Evolutionary conservation across 352 stramenopile genomes (phyloP), one percentile per base, ranked within the genome.

Genomic region (Globisporangium mamillatum): DNA sequence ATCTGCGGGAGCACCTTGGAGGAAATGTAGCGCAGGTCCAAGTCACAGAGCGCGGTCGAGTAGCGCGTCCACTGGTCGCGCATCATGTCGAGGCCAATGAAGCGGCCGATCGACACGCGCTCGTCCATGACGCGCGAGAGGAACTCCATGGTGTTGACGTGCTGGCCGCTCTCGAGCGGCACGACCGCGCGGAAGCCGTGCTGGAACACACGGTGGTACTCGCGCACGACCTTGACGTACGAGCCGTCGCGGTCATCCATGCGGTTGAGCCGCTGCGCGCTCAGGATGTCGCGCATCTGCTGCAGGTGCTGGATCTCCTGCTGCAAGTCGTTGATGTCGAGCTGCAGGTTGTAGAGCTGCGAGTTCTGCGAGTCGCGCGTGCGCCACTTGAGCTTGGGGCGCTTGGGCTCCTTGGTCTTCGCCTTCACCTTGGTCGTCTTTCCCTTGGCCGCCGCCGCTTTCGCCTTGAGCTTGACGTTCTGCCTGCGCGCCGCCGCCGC

Each of bases 141-240:
- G 59, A 87, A 91, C 34, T 80, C 68, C 38, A 64, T 59, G 7
- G 71, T 70, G 46, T 79, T 64, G 24, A 75, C 75, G 62, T 20
- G 7, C 41, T 27, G 32, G 12, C 27, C 60, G 62, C 22, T 56
- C 41, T 1, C 64, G 18, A 52, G 55, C 29, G 25, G 50, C 27
- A 63, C 65, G n/a, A 53, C 29, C 20, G 64, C 67, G 25, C 72
- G 63, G 56, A 86, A 91, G 2, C 83, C 83, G 48, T 82, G 72
- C 60, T 79, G 67, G 57, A 90, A 90, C 32, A 91, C 73, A 4
- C 68, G 75, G 64, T 84, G 79, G 52, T 91, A 91, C 60, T 90
- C 81, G 53, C 70, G 67, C 32, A 91, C 75, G 1, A 67, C 68
- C 53, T 82, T 81, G 41, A 80, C 71, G 63, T 77, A 88, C 36